Evolutionary conservation across 177 flowering plant species (phyloP).

Genomic region (Tripterygium wilfordii): DNA sequence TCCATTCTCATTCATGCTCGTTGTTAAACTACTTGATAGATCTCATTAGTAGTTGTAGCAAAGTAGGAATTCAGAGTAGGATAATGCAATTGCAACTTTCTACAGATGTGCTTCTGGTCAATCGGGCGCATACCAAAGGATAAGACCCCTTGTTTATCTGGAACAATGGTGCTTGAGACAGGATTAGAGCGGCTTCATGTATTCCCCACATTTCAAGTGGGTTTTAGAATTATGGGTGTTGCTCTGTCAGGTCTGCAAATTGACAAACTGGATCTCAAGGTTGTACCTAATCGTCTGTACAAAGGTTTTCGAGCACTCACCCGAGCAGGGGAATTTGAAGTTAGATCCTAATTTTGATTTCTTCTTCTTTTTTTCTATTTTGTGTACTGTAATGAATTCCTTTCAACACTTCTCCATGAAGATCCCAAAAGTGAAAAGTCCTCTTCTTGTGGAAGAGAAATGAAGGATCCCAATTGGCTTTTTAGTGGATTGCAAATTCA

Average conservation of each 20-base stretch:
- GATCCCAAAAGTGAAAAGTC: too few relatives aligned
- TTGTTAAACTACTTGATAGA: too few relatives aligned
- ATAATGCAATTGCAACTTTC: conserved; percentile 2
- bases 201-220: conserved; percentile 73
- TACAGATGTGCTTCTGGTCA: conserved; percentile 83
- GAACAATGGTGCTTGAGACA: conserved; percentile 55
- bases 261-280: conserved; percentile 69
- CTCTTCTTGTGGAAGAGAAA: too few relatives aligned
- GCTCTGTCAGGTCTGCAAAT: conserved; percentile 91
- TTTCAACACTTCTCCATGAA: too few relatives aligned
- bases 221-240: conserved; percentile 84
- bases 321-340: conserved; percentile 71
- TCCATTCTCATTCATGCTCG: too few relatives aligned
- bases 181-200: conserved; percentile 73
- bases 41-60: too few relatives aligned
- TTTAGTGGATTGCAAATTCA: too few relatives aligned
- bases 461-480: too few relatives aligned
- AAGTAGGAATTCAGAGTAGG: too few relatives aligned
- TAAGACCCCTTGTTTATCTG: conserved; percentile 78
- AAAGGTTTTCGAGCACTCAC: conserved; percentile 94
- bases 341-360: conserved; percentile 74
- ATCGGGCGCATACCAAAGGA: conserved; percentile 89
- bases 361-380: too few relatives aligned
- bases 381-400: too few relatives aligned
- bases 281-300: conserved; percentile 55